Evolutionary conservation across 495 filamentous ascomycete genomes (phyloP).

Genomic region (Daldinia loculata): DNA sequence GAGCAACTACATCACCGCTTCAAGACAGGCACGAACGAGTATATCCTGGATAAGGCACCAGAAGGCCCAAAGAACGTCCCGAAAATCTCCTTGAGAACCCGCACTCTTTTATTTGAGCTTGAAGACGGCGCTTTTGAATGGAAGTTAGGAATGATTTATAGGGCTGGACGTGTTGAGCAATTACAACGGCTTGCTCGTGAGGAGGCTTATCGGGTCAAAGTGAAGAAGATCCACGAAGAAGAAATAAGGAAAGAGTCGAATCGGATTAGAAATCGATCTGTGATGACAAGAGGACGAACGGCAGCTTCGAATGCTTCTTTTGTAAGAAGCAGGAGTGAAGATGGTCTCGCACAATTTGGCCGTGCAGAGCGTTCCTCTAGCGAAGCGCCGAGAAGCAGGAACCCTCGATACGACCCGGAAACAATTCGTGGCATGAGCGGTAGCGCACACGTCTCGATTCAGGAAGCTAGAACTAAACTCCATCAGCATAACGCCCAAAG

Average conservation of each 20-base stretch:
- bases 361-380: conserved; percentile 55
- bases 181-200: conserved; percentile 87
- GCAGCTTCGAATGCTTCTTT: conserved; percentile 44
- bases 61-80: conserved; percentile 87
- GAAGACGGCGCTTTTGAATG: conserved; percentile 98
- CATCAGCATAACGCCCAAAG: conserved; percentile 83
- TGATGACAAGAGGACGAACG: conserved; percentile 55
- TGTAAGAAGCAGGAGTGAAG: conserved; percentile 56
- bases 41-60: conserved; percentile 81
- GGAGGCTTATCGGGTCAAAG: conserved; percentile 87
- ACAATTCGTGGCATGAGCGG: conserved; percentile 72
- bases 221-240: conserved; percentile 79
- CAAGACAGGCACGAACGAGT: conserved; percentile 83
- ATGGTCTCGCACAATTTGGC: conserved; percentile 52
- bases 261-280: conserved; percentile 59
- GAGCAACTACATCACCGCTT: conserved; percentile 93
- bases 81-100: conserved; percentile 80
- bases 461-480: conserved; percentile 77
- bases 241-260: conserved; percentile 62
- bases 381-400: conserved; percentile 47
- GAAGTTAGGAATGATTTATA: conserved; percentile 93
- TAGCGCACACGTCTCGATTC: conserved; percentile 71
- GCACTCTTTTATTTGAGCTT: conserved; percentile 84
- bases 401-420: conserved; percentile 77
- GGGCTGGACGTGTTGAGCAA: conserved; percentile 86